Evolutionary conservation across 345 rosid genomes (phyloP), one percentile per base, ranked within the genome.

Genomic region (Brassica incana): DNA sequence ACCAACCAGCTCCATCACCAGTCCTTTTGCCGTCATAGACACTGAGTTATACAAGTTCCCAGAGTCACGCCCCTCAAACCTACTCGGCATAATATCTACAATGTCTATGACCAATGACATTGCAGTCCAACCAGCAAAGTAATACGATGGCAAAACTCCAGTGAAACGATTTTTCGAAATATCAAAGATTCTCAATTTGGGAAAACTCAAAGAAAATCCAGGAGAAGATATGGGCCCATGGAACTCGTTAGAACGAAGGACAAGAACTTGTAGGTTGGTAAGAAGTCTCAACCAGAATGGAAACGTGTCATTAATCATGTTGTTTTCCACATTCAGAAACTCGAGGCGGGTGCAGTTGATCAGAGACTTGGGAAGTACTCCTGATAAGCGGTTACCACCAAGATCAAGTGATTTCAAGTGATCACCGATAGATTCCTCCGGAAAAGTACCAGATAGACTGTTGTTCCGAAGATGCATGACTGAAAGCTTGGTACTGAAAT

Each of bases 181-280:
- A 40, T 88, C 92, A 0, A 88, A 76, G 11, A 90, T 85, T 11
- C 86, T 88, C 27, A 87, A 86, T 66, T 4, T 73, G 6, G 73
- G 74, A 79, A 88, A 85, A 1, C 52, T 27, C n/a, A 50, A 14
- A 1, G 45, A 6, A 23, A 0, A 1, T 0, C 2, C 7, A 5
- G 9, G 38, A 80, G 90, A 85, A 25, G 12, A 61, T 71, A 90
- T 78, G 3, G 7, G 10, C 1, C 90, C 87, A 0, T 81, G 0
- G 66, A 90, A 86, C 4, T 54, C 4, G 65, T 89, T 89, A 5
- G 84, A 80, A 10, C 91, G 87, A 56, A 89, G 45, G 65, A 85
- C 83, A 6, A 90, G 86, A 70, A 85, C 74, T n/a, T 80, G 85
- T 18, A 89, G 62, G 10, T n/a, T 32, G 0, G 85, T 61, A 48